Conservation (phyloP, 495 filamentous ascomycete genomes). For the Cairneyella variabilis region DNA sequence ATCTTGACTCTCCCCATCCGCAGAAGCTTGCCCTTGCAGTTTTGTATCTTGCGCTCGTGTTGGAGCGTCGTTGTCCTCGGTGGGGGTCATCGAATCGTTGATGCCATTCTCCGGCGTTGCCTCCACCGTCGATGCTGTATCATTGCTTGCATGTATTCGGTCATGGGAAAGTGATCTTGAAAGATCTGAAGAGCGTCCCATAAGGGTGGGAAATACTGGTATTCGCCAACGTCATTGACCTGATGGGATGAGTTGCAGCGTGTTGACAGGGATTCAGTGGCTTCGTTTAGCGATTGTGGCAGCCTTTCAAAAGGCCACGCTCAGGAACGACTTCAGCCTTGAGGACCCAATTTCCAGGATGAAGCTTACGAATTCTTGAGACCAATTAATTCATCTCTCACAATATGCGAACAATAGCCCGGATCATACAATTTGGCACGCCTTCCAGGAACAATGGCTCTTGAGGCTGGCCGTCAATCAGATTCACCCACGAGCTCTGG, state of each 20-base stretch:
- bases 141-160: constrained; percentile 1
- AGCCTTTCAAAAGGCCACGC: constrained; percentile 19
- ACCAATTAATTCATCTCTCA: neutral
- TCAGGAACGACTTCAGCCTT: constrained; percentile 10
- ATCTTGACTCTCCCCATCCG: neutral
- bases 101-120: constrained; percentile 14
- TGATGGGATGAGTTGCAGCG: neutral
- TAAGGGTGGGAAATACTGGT: neutral
- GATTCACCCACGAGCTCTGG: constrained; percentile 75
- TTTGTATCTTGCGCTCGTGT: neutral
- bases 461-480: constrained; percentile 67
- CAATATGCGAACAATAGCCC: constrained; percentile 8
- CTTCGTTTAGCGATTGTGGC: constrained; percentile 4
- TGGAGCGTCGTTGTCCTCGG: constrained; percentile 7
- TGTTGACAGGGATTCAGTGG: neutral
- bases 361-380: neutral
- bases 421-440: neutral
- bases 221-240: neutral
- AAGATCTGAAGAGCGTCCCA: constrained; percentile 10
- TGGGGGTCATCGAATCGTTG: constrained; percentile 12
- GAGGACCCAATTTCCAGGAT: neutral
- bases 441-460: constrained; percentile 28
- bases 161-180: constrained; percentile 8
- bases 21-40: neutral
- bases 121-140: constrained; percentile 3